phyloP scores from a whole-genome alignment of 352 stramenopile genomes.

The Pythium folliculosum region DNA sequence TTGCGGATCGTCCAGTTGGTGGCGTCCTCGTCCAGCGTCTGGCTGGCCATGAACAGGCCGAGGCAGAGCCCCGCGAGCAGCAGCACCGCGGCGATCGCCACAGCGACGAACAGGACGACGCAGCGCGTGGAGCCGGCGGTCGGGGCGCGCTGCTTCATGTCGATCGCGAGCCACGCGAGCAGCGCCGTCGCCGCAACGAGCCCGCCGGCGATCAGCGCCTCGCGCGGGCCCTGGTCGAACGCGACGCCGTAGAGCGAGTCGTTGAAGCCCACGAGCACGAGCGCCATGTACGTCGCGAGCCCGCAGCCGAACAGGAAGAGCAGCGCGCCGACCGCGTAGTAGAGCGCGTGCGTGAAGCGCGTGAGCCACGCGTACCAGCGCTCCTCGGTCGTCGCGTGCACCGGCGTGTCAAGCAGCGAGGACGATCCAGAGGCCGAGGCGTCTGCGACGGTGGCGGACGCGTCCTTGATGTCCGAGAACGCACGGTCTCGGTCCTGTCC shows the following conservation, averaged over 20 bases:
- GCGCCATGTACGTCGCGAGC: conserved; percentile 51
- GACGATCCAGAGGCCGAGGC: neutral
- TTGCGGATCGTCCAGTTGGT: conserved; percentile 77
- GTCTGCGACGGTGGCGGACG: neutral
- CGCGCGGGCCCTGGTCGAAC: conserved; percentile 47
- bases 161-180: conserved; percentile 52
- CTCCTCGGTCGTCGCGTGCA: conserved; percentile 69
- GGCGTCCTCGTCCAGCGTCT: conserved; percentile 47
- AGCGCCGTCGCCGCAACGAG: conserved; percentile 40
- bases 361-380: conserved; percentile 73
- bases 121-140: conserved; percentile 29
- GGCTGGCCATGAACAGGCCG: conserved; percentile 62
- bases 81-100: conserved; percentile 44
- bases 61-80: conserved; percentile 42
- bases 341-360: conserved; percentile 46
- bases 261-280: conserved; percentile 54
- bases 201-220: conserved; percentile 41
- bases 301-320: conserved; percentile 53
- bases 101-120: conserved; percentile 36
- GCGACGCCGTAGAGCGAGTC: conserved; percentile 53
- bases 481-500: neutral
- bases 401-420: conserved; percentile 44
- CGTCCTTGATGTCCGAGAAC: neutral
- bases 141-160: conserved; percentile 35
- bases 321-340: conserved; percentile 29